Conservation (phyloP, 176 grass and related monocot species). For the Raddia guianensis region DNA sequence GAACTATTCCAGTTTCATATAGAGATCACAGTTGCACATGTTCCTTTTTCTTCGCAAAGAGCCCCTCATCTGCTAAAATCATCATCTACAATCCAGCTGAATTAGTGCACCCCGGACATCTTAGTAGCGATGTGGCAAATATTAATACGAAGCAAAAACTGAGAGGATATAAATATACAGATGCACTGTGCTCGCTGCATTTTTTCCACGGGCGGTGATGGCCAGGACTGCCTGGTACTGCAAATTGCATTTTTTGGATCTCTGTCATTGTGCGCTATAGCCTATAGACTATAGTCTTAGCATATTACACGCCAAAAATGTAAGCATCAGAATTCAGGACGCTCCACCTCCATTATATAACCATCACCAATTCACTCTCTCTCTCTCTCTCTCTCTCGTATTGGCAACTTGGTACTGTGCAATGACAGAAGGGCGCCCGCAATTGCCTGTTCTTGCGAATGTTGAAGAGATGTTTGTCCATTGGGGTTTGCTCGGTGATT, state of each 20-base stretch:
- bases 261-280: not conserved
- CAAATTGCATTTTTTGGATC: not conserved
- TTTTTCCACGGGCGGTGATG: not conserved
- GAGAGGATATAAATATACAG: not conserved
- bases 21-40: not conserved
- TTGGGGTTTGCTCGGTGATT: conserved; percentile 9
- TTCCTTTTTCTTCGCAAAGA: not conserved
- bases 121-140: not conserved
- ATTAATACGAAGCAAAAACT: not conserved
- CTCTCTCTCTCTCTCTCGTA: not conserved
- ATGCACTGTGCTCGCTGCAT: not conserved
- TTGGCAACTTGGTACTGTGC: not conserved
- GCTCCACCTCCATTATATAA: conserved; percentile 30
- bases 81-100: not conserved
- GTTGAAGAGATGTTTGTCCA: conserved; percentile 26
- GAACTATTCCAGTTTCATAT: not conserved
- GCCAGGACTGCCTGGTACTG: not conserved
- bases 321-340: conserved; percentile 13
- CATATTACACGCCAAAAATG: conserved; percentile 33
- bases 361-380: conserved; percentile 5
- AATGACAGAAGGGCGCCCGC: conserved; percentile 29
- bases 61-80: not conserved
- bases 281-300: not conserved
- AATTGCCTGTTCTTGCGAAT: not conserved
- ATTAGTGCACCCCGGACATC: not conserved